These are phyloP conservation scores for Candida morakotiae DNA, from an alignment of 805 yeast genomes.

Conservation along the genomic window DNA sequence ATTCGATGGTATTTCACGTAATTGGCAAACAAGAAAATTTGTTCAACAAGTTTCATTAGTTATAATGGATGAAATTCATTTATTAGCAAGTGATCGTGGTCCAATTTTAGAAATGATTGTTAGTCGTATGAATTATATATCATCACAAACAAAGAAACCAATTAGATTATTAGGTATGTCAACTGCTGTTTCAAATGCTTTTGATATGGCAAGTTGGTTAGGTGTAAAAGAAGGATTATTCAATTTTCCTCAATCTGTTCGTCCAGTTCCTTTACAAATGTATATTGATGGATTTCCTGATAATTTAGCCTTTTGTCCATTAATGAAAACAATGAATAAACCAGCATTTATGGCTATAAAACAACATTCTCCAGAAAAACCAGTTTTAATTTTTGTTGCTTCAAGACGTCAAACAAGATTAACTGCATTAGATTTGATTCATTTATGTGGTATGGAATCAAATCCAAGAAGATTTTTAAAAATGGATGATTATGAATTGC, in stretches of 20 bases:
- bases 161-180: slow-evolving; percentile 73
- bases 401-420: slow-evolving; percentile 79
- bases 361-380: slow-evolving; percentile 82
- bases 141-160: slow-evolving; percentile 55
- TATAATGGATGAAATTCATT: slow-evolving; percentile 82
- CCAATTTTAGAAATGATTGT: slow-evolving; percentile 86
- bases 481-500: slow-evolving; percentile 63
- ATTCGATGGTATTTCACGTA: slow-evolving; percentile 83
- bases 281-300: slow-evolving; percentile 85
- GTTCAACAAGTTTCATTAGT: slow-evolving; percentile 72
- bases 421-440: slow-evolving; percentile 75
- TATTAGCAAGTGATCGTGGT: slow-evolving; percentile 81
- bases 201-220: slow-evolving; percentile 83
- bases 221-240: slow-evolving; percentile 71
- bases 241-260: slow-evolving; percentile 76
- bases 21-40: slow-evolving; percentile 76
- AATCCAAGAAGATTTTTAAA: slow-evolving; percentile 68
- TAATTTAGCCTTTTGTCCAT: slow-evolving; percentile 72
- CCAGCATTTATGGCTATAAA: slow-evolving; percentile 92
- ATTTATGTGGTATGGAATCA: slow-evolving; percentile 74
- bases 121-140: slow-evolving; percentile 75
- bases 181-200: slow-evolving; percentile 82
- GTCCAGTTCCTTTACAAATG: slow-evolving; percentile 85
- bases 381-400: slow-evolving; percentile 81
- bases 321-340: slow-evolving; percentile 84